These are phyloP conservation scores for Naganishia sp. DNA, from an alignment of 1,284 basidiomycete genomes.

Conservation along the genomic window DNA sequence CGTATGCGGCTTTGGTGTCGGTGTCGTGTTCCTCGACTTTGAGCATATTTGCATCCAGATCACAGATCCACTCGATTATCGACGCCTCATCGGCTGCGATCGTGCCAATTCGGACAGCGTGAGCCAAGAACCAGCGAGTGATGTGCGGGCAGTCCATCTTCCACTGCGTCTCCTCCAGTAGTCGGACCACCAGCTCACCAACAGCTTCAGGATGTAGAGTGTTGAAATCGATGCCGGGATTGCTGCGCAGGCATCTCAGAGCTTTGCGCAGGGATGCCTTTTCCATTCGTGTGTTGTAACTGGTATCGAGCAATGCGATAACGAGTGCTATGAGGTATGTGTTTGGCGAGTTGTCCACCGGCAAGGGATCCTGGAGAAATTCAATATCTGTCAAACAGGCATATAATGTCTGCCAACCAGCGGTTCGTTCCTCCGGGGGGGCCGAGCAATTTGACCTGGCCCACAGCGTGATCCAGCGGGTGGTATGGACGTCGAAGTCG, in stretches of 20 bases:
- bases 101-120: background rate
- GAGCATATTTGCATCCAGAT: conserved; percentile 11
- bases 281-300: background rate
- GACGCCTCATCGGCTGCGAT: background rate
- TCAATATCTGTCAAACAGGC: conserved; percentile 4
- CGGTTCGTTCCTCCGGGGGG: background rate
- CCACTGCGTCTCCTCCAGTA: conserved; percentile 9
- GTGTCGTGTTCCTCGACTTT: conserved; percentile 18
- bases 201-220: conserved; percentile 8
- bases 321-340: conserved; percentile 14
- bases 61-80: conserved; percentile 3
- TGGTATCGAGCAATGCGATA: conserved; percentile 1
- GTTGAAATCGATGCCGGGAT: conserved; percentile 16
- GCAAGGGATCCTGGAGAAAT: conserved; percentile 15
- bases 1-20: conserved; percentile 18
- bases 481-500: conserved; percentile 6
- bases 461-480: conserved; percentile 11
- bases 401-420: conserved; percentile 3
- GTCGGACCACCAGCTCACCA: background rate
- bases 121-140: conserved; percentile 24
- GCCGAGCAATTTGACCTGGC: background rate
- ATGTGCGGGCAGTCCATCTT: conserved; percentile 18
- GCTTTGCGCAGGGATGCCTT: conserved; percentile 6
- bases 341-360: conserved; percentile 21
- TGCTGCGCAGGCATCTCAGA: conserved; percentile 17